phyloP scores from a whole-genome alignment of 1,139 yeast species.

The Starmera stellimalicola region DNA sequence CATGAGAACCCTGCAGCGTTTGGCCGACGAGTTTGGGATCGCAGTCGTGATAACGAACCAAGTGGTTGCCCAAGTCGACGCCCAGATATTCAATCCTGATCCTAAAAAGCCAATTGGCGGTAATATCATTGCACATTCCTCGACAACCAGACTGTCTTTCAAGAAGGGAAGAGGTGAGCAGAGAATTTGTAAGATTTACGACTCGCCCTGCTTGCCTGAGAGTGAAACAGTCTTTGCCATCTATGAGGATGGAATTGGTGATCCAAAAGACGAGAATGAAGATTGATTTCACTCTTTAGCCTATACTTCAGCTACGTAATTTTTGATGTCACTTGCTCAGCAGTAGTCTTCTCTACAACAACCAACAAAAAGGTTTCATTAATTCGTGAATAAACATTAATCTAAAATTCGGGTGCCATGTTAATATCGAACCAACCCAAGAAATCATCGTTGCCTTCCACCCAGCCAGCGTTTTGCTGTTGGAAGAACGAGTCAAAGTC shows the following conservation, averaged over 20 bases:
- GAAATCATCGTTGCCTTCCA: conserved; percentile 75
- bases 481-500: conserved; percentile 41
- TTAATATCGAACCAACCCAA: conserved; percentile 90
- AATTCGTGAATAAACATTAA: background rate
- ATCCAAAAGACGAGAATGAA: conserved; percentile 75
- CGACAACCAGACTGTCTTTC: conserved; percentile 84
- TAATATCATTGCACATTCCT: conserved; percentile 92
- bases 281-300: conserved; percentile 7
- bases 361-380: background rate
- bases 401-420: conserved; percentile 46
- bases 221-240: conserved; percentile 93
- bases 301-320: no score
- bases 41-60: conserved; percentile 98
- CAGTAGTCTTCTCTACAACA: background rate
- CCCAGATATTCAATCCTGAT: conserved; percentile 81
- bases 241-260: conserved; percentile 95
- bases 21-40: conserved; percentile 97
- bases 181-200: conserved; percentile 88
- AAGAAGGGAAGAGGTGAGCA: conserved; percentile 89
- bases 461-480: conserved; percentile 83
- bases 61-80: conserved; percentile 96
- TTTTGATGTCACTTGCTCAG: no score
- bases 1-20: conserved; percentile 81
- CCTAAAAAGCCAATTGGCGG: conserved; percentile 99
- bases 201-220: conserved; percentile 93